A percentile compares a stretch with the other conserved stretches of the same genome.
phyloP scores from a whole-genome alignment of 176 grass and related monocot species.

The Aegilops longissima region DNA sequence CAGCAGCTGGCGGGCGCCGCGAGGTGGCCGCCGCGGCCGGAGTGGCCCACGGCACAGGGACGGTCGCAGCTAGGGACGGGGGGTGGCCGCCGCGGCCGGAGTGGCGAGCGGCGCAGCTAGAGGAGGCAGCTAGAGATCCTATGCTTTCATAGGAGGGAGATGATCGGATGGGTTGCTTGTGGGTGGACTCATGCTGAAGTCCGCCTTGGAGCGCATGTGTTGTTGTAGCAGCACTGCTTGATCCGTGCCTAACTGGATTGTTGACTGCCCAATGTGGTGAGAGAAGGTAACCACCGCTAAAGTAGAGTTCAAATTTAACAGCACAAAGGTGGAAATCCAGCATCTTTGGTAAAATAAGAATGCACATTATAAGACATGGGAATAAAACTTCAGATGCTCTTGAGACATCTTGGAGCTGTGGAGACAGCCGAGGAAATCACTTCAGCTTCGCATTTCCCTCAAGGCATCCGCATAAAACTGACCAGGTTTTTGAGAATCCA shows the following conservation, averaged over 20 bases:
- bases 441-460: background rate
- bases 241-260: background rate
- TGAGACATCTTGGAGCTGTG: background rate
- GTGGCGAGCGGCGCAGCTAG: too few species aligned
- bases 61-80: too few species aligned
- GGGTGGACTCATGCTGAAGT: slow-evolving; percentile 8
- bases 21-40: too few species aligned
- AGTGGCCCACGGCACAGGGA: too few species aligned
- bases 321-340: background rate
- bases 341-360: background rate
- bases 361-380: background rate
- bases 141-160: background rate
- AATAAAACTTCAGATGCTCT: background rate
- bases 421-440: background rate
- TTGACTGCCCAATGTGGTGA: background rate
- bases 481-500: background rate
- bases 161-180: slow-evolving; percentile 24
- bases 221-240: too few species aligned
- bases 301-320: background rate
- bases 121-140: too few species aligned
- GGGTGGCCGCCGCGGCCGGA: too few species aligned
- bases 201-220: background rate
- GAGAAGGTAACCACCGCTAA: background rate
- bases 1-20: too few species aligned
- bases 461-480: background rate